These are phyloP conservation scores for Asclepias syriaca DNA, from an alignment of 257 asterid genomes.

Conservation along the genomic window DNA sequence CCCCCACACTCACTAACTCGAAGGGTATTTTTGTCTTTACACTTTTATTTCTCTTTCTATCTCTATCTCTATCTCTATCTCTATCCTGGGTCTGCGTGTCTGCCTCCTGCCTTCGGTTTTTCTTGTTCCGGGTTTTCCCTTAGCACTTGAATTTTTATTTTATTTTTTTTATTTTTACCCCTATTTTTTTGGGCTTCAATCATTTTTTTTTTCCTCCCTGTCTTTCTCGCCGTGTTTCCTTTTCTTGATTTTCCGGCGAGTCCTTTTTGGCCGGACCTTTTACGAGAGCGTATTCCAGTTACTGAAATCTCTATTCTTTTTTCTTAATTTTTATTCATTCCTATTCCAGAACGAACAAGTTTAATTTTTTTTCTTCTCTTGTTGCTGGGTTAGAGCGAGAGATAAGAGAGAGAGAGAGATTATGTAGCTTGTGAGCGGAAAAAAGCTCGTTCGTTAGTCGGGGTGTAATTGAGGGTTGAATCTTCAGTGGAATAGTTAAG, in stretches of 20 bases:
- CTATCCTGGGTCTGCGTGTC: not conserved
- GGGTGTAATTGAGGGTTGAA: conserved; percentile 13
- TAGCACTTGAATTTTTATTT: not conserved
- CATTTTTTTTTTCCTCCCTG: conserved; percentile 7
- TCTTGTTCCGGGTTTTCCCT: conserved; percentile 6
- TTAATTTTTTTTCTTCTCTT: not conserved
- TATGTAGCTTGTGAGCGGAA: conserved; percentile 2
- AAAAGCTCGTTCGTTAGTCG: not conserved
- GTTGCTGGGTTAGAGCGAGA: not conserved
- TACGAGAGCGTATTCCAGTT: not conserved
- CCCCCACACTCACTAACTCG: not conserved
- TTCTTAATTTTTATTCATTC: not conserved
- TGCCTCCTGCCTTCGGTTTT: conserved; percentile 16
- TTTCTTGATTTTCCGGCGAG: conserved; percentile 25
- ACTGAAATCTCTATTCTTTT: not conserved
- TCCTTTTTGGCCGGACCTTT: conserved; percentile 16
- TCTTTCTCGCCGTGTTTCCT: not conserved
- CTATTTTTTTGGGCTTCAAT: conserved; percentile 1
- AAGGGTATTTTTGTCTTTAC: conserved; percentile 39
- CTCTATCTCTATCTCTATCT: not conserved
- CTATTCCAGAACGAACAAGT: conserved; percentile 3
- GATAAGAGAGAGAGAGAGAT: not conserved
- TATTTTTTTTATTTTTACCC: not conserved
- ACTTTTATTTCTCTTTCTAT: not conserved
- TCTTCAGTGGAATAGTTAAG: conserved; percentile 18